Evolutionary conservation across 2,329 filamentous ascomycete species (phyloP).

Genomic region (Fusarium brevicatenulatum): DNA sequence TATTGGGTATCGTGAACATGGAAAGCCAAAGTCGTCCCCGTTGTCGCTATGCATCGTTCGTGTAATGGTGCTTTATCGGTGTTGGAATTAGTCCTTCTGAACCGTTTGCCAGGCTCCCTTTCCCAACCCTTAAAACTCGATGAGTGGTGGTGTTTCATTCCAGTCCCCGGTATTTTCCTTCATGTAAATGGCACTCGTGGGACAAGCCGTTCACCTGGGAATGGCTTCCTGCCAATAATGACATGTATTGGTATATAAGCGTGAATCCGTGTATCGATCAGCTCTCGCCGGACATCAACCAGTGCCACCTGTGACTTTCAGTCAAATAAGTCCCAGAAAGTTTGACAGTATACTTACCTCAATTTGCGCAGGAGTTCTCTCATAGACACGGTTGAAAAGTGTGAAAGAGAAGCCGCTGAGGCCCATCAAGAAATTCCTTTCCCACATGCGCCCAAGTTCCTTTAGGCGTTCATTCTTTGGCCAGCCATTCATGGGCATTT

Average conservation of each 20-base stretch:
- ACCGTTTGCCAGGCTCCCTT: neutral
- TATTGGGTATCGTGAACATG: conserved; percentile 40
- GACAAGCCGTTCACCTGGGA: conserved; percentile 45
- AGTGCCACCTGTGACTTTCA: conserved; percentile 54
- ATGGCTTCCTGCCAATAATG: conserved; percentile 63
- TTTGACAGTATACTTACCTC: conserved; percentile 52
- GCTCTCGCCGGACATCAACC: conserved; percentile 59
- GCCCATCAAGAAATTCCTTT: conserved; percentile 55
- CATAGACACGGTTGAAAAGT: conserved; percentile 54
- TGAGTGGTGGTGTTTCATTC: neutral
- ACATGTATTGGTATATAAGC: conserved; percentile 61
- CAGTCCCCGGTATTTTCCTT: neutral
- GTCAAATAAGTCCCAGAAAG: neutral
- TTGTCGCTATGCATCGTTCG: conserved; percentile 6
- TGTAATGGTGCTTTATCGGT: neutral
- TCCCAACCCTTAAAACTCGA: neutral
- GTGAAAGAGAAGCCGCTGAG: conserved; percentile 58
- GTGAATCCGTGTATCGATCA: conserved; percentile 59
- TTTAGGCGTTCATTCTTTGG: conserved; percentile 57
- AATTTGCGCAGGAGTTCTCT: conserved; percentile 57
- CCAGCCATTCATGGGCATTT: conserved; percentile 66
- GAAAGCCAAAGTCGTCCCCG: conserved; percentile 22
- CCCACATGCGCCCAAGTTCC: conserved; percentile 58
- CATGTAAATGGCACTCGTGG: conserved; percentile 19
- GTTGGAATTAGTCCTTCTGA: neutral